These are phyloP conservation scores for Backusella psychrophila DNA, from an alignment of 192 early-diverging fungal species.

Conservation along the genomic window DNA sequence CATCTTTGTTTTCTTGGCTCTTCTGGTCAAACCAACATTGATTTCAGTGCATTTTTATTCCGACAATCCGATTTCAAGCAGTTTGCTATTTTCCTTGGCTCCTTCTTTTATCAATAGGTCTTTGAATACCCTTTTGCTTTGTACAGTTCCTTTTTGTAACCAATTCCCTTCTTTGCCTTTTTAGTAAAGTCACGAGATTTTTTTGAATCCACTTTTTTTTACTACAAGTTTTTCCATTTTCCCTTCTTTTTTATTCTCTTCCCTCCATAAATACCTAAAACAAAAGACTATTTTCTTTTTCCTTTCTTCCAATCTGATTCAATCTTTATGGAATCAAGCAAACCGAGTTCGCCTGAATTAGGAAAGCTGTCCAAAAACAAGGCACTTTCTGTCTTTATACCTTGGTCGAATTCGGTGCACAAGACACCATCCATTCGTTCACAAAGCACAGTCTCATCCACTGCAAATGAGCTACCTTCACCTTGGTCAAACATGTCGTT, in stretches of 20 bases:
- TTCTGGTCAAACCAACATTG: not conserved
- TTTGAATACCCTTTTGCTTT: not conserved
- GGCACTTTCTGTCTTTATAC: constrained; percentile 1
- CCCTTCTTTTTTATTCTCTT: not conserved
- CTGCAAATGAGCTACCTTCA: not conserved
- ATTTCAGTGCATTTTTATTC: not conserved
- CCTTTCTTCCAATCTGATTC: not conserved
- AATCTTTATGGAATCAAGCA: not conserved
- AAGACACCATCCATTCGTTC: constrained; percentile 8
- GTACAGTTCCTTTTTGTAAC: not conserved
- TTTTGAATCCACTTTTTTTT: not conserved
- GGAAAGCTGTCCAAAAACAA: not conserved
- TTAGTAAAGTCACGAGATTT: not conserved
- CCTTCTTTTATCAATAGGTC: no score
- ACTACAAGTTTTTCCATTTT: not conserved
- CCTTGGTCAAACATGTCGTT: constrained; percentile 27
- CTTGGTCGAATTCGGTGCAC: not conserved
- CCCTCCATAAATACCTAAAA: not conserved
- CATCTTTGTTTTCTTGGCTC: no score
- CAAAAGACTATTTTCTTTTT: not conserved
- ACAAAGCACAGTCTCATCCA: not conserved
- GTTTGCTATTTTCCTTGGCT: not conserved
- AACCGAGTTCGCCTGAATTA: not conserved
- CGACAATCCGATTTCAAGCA: not conserved
- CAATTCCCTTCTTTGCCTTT: not conserved